Percentiles rank a stretch among this genome's conserved stretches.
These are phyloP conservation scores for Cystoisospora suis DNA, from an alignment of 169 alveolate genomes.

Conservation along the genomic window DNA sequence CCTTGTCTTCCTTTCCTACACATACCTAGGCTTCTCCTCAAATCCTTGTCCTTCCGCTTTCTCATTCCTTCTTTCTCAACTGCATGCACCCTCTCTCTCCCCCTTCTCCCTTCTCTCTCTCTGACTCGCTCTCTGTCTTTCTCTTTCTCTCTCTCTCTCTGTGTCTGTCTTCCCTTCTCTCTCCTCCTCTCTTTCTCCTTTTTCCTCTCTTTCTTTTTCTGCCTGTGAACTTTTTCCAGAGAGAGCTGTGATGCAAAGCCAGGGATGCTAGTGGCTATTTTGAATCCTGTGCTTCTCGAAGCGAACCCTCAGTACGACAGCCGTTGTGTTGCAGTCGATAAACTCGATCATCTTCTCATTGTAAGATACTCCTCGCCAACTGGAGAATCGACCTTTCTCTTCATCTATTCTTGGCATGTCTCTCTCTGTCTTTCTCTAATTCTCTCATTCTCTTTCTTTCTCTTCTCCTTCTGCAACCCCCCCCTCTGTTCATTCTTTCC, in stretches of 20 bases:
- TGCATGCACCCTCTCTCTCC: not conserved
- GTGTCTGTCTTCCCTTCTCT: not conserved
- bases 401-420: too few relatives aligned
- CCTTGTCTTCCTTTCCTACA: too few relatives aligned
- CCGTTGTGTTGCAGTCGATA: conserved; percentile 13
- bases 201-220: not conserved
- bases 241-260: not conserved
- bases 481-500: too few relatives aligned
- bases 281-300: conserved; percentile 29
- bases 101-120: not conserved
- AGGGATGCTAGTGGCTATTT: conserved; percentile 43
- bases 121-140: not conserved
- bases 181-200: not conserved
- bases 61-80: too few relatives aligned
- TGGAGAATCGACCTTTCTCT: too few relatives aligned
- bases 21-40: too few relatives aligned
- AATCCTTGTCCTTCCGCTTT: too few relatives aligned
- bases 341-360: not conserved
- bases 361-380: too few relatives aligned
- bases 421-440: too few relatives aligned
- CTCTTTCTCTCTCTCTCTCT: not conserved
- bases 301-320: conserved; percentile 25
- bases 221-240: not conserved
- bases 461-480: too few relatives aligned
- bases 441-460: too few relatives aligned